A percentile compares a stretch with the other conserved stretches of the same genome.
phyloP scores from a whole-genome alignment of 2,329 filamentous ascomycete species.

The Blastomyces silverae region DNA sequence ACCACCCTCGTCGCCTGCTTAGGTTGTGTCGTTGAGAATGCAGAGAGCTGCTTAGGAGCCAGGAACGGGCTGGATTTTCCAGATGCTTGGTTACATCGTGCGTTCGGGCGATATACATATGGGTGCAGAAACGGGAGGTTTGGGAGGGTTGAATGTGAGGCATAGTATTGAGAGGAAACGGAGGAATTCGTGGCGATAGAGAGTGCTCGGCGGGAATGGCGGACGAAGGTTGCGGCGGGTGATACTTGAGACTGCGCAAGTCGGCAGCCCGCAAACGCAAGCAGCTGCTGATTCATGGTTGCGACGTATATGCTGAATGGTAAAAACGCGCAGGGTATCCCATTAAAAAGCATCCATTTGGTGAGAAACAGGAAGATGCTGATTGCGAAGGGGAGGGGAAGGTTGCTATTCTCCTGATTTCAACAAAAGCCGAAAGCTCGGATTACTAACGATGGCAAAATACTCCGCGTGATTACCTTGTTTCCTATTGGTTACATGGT shows the following conservation, averaged over 20 bases:
- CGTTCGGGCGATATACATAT: conserved; percentile 21
- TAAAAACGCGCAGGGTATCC: neutral
- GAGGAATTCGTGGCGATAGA: conserved; percentile 28
- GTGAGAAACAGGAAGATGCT: neutral
- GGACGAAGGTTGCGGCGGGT: conserved; percentile 16
- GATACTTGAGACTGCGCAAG: conserved; percentile 23
- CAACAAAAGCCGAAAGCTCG: neutral
- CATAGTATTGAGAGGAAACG: conserved; percentile 27
- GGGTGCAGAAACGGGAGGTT: conserved; percentile 20
- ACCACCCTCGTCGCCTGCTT: conserved; percentile 39
- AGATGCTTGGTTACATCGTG: conserved; percentile 13
- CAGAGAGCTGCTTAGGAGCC: conserved; percentile 22
- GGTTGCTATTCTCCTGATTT: neutral
- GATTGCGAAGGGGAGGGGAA: no score
- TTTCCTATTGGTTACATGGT: neutral
- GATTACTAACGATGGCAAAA: conserved; percentile 13
- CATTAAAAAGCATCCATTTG: conserved; percentile 2
- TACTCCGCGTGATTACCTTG: neutral
- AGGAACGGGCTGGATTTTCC: conserved; percentile 3
- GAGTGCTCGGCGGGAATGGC: conserved; percentile 20
- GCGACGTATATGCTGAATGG: neutral
- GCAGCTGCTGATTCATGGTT: conserved; percentile 30
- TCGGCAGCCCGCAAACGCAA: conserved; percentile 26
- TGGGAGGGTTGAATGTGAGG: conserved; percentile 15
- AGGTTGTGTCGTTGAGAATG: conserved; percentile 34